Evolutionary conservation across 306 rosid species (phyloP).

Genomic region (Lathyrus aphaca): DNA sequence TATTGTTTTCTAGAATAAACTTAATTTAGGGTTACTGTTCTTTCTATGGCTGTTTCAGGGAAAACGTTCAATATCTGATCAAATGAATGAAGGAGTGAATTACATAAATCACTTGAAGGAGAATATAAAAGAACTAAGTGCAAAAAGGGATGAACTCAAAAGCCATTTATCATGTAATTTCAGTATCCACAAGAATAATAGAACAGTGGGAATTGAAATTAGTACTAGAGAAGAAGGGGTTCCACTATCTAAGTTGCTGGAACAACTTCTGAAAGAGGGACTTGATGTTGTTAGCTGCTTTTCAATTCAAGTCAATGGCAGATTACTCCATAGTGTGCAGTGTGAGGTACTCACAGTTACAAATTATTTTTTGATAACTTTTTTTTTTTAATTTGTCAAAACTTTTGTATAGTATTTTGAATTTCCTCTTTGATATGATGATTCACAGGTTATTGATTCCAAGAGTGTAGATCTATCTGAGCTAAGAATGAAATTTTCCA

Average conservation of each 20-base stretch:
- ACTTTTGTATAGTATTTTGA: not conserved
- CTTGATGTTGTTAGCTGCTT: constrained; percentile 52
- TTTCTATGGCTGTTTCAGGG: constrained; percentile 51
- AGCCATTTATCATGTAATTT: constrained; percentile 27
- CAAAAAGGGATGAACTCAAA: constrained; percentile 48
- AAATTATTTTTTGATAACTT: not conserved
- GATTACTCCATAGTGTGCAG: constrained; percentile 54
- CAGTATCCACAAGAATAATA: constrained; percentile 41
- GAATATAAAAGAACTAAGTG: constrained; percentile 48
- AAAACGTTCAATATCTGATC: constrained; percentile 70
- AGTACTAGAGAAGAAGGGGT: constrained; percentile 35
- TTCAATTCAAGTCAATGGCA: constrained; percentile 56
- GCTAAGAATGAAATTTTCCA: constrained; percentile 55
- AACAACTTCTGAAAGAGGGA: constrained; percentile 49
- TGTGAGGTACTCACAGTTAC: constrained; percentile 53
- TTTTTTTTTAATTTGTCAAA: not conserved
- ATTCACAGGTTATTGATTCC: constrained; percentile 49
- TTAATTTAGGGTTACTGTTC: not conserved
- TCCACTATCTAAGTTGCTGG: constrained; percentile 49
- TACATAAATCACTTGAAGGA: constrained; percentile 56
- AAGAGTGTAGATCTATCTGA: constrained; percentile 40
- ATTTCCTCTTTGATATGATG: not conserved
- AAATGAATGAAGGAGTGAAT: constrained; percentile 58
- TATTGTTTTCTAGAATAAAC: not conserved
- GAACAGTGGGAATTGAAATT: constrained; percentile 49